Evolutionary conservation across 2,329 filamentous ascomycete genomes (phyloP), one percentile per base, ranked within the genome.

Genomic region (Fragosphaeria purpurea): DNA sequence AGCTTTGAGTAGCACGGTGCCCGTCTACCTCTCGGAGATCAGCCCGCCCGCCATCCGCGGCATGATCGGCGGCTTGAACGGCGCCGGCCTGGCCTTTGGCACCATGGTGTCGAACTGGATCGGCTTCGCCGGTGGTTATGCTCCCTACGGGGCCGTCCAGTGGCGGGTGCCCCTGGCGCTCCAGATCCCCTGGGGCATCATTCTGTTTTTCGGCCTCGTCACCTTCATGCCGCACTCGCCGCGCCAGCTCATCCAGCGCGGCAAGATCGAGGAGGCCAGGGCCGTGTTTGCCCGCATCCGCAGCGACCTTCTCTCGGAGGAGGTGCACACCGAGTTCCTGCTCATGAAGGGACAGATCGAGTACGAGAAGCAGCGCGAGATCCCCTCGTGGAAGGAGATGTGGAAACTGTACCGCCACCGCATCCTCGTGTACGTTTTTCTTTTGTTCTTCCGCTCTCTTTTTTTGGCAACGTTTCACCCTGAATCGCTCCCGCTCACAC

Each of bases 81-180:
- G 76, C 7, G 73, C 73, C 47, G 76, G 75, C 7, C 76, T 79
- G 52, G 68, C 73, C 3, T 73, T 77, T 47, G 76, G 76, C 9
- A 77, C 74, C 4, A 77, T 77, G 73, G 63, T 67, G 55, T 75
- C 73, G 5, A 80, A 79, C 58, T 79, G 76, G 76, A 69, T 78
- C 4, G 76, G 76, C 4, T 79, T 73, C 55, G 74, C 74, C 0
- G 77, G 75, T 53, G 69, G 71, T 22, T 77, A 71, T 50, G 74
- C 75, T 0, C 67, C 75, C 0, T 76, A 77, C 51, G 76, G 76
- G 0, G 58, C 68, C 4, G 60, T 70, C 0, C 76, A 79, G 58
- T 80, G 76, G 76, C 69, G 76, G 9, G 62, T 79, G 0, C 76
- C 76, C 0, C 67, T 79, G 4, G 75, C 66, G 0, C 68, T 79